Conservation (phyloP, 179 eudicot genomes). For the Heliamphora pulchella region DNA sequence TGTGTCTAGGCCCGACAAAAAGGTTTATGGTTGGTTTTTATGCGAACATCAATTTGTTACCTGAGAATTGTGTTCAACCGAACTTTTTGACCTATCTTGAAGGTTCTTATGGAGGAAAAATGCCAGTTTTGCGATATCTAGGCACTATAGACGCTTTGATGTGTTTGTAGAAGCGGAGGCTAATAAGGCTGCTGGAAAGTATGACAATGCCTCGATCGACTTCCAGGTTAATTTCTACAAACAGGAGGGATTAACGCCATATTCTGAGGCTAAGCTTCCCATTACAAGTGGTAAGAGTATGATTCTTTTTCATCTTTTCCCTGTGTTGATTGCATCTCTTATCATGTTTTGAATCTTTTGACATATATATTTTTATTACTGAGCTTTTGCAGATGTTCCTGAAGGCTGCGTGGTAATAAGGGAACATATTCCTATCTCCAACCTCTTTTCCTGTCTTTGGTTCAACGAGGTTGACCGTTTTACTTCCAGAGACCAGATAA, state of each 20-base stretch:
- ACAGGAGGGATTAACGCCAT: constrained; percentile 85
- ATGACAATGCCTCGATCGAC: constrained; percentile 81
- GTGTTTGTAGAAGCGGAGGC: constrained; percentile 94
- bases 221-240: constrained; percentile 78
- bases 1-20: no score
- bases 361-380: neutral
- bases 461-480: constrained; percentile 96
- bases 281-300: constrained; percentile 66
- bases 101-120: constrained; percentile 96
- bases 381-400: constrained; percentile 70
- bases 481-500: constrained; percentile 92
- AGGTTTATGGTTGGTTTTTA: no score
- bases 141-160: constrained; percentile 92
- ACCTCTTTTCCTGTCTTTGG: constrained; percentile 94
- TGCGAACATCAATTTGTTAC: no score
- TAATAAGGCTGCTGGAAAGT: constrained; percentile 90
- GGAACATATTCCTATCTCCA: constrained; percentile 85
- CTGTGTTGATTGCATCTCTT: constrained; percentile 8
- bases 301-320: neutral
- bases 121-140: constrained; percentile 88
- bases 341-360: no score
- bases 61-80: neutral
- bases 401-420: constrained; percentile 92
- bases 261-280: constrained; percentile 70
- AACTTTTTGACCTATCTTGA: constrained; percentile 17